A percentile compares a stretch with the other conserved stretches of the same genome.
These are phyloP conservation scores for Endotrypanum monterogeii DNA, from an alignment of 208 protist species.

Conservation along the genomic window DNA sequence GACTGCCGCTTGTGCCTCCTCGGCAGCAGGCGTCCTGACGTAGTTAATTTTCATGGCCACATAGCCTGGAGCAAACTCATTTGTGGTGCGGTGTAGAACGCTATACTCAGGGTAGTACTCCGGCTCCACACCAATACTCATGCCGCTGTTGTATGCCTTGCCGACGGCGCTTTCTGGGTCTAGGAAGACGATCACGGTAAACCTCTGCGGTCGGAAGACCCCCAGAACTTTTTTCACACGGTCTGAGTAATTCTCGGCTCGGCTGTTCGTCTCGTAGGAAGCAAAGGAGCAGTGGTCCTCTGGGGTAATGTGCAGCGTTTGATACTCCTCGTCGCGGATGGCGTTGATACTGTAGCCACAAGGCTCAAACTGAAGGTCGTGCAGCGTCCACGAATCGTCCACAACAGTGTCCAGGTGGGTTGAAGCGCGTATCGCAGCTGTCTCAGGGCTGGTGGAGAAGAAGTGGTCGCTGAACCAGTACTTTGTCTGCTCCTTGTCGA, in stretches of 20 bases:
- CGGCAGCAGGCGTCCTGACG: conserved; percentile 32
- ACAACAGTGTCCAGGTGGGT: conserved; percentile 77
- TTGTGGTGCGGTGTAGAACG: conserved; percentile 69
- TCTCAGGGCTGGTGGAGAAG: conserved; percentile 66
- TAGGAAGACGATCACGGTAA: conserved; percentile 87
- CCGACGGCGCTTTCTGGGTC: conserved; percentile 79
- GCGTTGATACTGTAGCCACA: conserved; percentile 96
- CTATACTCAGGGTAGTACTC: conserved; percentile 73
- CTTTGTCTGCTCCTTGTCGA: conserved; percentile 74
- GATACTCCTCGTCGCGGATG: conserved; percentile 85
- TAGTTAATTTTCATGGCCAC: conserved; percentile 89
- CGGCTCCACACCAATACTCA: conserved; percentile 80
- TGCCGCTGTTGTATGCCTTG: conserved; percentile 54
- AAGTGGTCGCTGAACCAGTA: conserved; percentile 86
- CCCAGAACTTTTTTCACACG: conserved; percentile 64
- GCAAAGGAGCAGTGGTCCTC: conserved; percentile 94
- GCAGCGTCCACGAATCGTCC: conserved; percentile 78
- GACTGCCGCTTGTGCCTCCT: conserved; percentile 18
- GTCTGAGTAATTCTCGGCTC: conserved; percentile 60
- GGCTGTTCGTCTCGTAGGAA: conserved; percentile 94
- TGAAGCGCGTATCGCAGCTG: conserved; percentile 59
- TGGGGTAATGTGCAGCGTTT: conserved; percentile 96
- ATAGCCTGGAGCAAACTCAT: conserved; percentile 84
- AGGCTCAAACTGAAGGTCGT: conserved; percentile 93
- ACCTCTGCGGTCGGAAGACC: conserved; percentile 81